phyloP scores from a whole-genome alignment of 495 filamentous ascomycete species.

The Baudoinia panamericana region DNA sequence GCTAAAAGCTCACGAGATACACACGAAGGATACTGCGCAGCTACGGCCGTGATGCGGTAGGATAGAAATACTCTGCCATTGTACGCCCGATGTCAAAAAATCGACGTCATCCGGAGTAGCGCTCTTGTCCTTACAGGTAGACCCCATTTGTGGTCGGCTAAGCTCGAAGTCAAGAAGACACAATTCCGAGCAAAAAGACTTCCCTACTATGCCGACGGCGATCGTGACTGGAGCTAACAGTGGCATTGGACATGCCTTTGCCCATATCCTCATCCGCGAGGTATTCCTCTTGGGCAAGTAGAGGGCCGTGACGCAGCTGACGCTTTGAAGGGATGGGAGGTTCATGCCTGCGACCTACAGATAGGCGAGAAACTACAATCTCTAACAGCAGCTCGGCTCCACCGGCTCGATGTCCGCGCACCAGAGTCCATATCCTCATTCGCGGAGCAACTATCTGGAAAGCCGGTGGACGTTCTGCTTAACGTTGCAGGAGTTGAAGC shows the following conservation, averaged over 20 bases:
- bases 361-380: conserved; percentile 34
- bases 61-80: too few species aligned
- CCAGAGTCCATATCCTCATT: conserved; percentile 24
- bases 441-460: conserved; percentile 10
- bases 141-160: too few species aligned
- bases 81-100: too few species aligned
- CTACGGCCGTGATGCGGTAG: too few species aligned
- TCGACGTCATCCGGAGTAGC: too few species aligned
- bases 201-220: conserved; percentile 24
- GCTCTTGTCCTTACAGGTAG: too few species aligned
- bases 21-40: too few species aligned
- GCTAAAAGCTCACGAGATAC: too few species aligned
- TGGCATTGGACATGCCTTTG: conserved; percentile 27
- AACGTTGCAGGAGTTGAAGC: conserved; percentile 30
- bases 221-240: conserved; percentile 29
- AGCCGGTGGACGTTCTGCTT: conserved; percentile 25
- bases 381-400: conserved; percentile 30
- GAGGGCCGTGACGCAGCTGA: too few species aligned
- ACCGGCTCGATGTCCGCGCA: conserved; percentile 37
- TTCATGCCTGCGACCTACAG: conserved; percentile 28
- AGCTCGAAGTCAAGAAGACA: not conserved
- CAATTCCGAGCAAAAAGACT: not conserved
- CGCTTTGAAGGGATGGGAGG: conserved; percentile 28
- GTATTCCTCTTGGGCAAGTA: too few species aligned
- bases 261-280: conserved; percentile 25